phyloP scores from a whole-genome alignment of 2,329 filamentous ascomycete species.

The Scorias spongiosa region DNA sequence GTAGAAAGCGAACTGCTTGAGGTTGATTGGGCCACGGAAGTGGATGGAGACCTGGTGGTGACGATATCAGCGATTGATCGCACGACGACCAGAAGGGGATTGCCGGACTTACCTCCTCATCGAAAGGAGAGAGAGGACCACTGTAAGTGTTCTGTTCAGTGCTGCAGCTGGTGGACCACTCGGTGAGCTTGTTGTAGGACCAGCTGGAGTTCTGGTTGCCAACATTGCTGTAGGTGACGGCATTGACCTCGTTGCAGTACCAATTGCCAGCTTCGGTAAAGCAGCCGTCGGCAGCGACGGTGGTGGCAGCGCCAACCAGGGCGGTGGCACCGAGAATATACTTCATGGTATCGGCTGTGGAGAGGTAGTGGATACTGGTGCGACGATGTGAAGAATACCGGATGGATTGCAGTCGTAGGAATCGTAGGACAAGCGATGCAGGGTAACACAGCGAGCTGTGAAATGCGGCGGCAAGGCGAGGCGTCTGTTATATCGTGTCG shows the following conservation, averaged over 20 bases:
- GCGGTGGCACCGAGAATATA: conserved; percentile 15
- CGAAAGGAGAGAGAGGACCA: conserved; percentile 50
- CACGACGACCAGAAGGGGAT: no score
- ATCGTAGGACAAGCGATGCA: no score
- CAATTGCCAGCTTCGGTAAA: conserved; percentile 38
- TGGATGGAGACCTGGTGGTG: conserved; percentile 58
- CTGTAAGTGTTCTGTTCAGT: conserved; percentile 38
- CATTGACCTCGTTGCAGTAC: conserved; percentile 50
- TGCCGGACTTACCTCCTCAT: conserved; percentile 55
- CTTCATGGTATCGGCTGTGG: conserved; percentile 15
- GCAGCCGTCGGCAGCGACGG: conserved; percentile 12
- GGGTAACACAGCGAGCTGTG: no score
- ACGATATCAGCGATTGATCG: no score
- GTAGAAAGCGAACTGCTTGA: conserved; percentile 58
- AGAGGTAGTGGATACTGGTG: background rate
- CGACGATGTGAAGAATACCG: background rate
- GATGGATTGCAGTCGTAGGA: no score
- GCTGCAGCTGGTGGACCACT: conserved; percentile 38
- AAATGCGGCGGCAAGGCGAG: no score
- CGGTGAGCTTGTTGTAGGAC: conserved; percentile 46
- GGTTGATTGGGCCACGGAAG: conserved; percentile 52
- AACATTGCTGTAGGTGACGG: conserved; percentile 45
- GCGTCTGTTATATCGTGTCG: no score
- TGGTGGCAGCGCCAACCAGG: conserved; percentile 14
- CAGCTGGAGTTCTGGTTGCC: conserved; percentile 28